These are phyloP conservation scores for Amyloporia xantha DNA, from an alignment of 768 basidiomycete genomes.

Conservation along the genomic window DNA sequence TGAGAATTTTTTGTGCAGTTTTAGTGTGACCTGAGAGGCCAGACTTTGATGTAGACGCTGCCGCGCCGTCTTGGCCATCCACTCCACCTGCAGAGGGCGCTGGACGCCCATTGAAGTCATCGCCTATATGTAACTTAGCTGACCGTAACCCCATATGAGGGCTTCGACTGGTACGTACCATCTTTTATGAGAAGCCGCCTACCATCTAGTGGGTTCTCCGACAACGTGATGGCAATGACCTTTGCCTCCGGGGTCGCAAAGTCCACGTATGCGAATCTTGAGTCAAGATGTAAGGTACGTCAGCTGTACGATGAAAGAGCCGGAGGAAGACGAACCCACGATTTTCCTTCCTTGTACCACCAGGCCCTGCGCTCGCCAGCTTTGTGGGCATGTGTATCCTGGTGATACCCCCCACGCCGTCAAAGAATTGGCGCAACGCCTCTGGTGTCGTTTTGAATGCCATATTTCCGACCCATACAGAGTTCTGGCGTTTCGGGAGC, in stretches of 20 bases:
- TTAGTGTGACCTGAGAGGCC: slow-evolving; percentile 43
- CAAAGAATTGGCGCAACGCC: slow-evolving; percentile 65
- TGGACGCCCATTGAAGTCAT: slow-evolving; percentile 68
- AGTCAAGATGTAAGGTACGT: not conserved
- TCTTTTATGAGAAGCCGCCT: slow-evolving; percentile 91
- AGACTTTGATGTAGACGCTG: slow-evolving; percentile 16
- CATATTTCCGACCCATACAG: slow-evolving; percentile 94
- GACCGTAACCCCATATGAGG: too few species aligned
- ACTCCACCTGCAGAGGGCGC: slow-evolving; percentile 33
- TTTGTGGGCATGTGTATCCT: slow-evolving; percentile 85
- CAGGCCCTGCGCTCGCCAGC: slow-evolving; percentile 34
- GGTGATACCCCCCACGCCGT: slow-evolving; percentile 66
- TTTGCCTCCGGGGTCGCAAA: slow-evolving; percentile 78
- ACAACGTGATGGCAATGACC: slow-evolving; percentile 64
- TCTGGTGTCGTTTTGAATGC: slow-evolving; percentile 82
- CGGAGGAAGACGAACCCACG: slow-evolving; percentile 70
- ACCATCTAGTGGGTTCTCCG: slow-evolving; percentile 79
- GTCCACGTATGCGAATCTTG: slow-evolving; percentile 94
- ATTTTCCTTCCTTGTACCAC: slow-evolving; percentile 52
- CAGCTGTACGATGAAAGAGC: not conserved
- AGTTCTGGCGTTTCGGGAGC: slow-evolving; percentile 62
- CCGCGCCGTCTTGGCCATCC: slow-evolving; percentile 16
- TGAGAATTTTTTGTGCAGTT: slow-evolving; percentile 71
- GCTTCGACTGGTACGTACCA: slow-evolving; percentile 51
- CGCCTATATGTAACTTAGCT: slow-evolving; percentile 50